Evolutionary conservation across 345 rosid genomes (phyloP).

Genomic region (Trapa bicornis): DNA sequence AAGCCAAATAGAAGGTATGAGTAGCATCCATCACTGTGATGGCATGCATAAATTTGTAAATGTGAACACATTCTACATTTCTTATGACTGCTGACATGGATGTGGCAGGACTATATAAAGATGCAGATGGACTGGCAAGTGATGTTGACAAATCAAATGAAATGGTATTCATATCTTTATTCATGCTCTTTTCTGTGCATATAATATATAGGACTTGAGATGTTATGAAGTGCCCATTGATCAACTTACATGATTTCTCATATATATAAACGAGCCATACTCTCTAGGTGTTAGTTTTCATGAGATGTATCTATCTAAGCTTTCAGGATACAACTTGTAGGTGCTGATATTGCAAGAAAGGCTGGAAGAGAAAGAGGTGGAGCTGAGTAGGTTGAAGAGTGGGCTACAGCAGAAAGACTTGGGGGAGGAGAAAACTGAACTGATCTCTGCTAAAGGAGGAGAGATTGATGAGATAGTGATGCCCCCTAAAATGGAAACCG

Average conservation of each 20-base stretch:
- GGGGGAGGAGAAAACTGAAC: conserved; percentile 22
- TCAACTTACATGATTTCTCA: not conserved
- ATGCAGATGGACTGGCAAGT: conserved; percentile 62
- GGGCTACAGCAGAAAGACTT: conserved; percentile 22
- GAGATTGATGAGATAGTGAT: conserved; percentile 15
- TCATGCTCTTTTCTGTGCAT: not conserved
- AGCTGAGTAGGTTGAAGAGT: conserved; percentile 30
- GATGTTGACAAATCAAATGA: conserved; percentile 87
- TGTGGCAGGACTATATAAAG: conserved; percentile 45
- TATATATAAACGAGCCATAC: not conserved
- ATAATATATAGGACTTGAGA: not conserved
- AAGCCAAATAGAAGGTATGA: conserved; percentile 76
- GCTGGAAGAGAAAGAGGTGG: conserved; percentile 50
- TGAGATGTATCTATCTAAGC: not conserved
- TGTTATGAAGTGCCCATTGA: not conserved
- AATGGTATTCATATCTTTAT: conserved; percentile 34
- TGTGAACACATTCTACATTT: not conserved
- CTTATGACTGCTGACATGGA: not conserved
- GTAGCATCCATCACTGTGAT: not conserved
- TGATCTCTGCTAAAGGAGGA: conserved; percentile 15
- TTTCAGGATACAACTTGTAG: conserved; percentile 19
- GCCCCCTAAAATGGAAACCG: conserved; percentile 3
- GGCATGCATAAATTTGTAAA: not conserved
- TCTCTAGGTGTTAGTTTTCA: not conserved
- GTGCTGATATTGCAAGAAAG: conserved; percentile 60